A percentile compares a stretch with the other conserved stretches of the same genome.
Evolutionary conservation across 805 yeast species (phyloP).

Genomic region (Spathaspora boniae): DNA sequence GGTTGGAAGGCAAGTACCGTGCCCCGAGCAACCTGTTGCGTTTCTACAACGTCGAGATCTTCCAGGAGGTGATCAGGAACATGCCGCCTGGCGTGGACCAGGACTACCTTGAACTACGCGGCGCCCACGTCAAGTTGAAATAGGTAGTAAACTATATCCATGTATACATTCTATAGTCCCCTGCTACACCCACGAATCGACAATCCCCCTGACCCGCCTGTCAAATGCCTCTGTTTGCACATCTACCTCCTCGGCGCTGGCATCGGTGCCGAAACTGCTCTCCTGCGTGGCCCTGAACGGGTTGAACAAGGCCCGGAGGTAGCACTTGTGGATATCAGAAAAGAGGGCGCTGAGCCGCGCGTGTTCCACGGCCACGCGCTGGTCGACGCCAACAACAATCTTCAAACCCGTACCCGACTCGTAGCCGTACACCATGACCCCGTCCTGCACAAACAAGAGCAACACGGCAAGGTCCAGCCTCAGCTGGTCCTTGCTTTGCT

Average conservation of each 20-base stretch:
- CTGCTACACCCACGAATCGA: constrained; percentile 20
- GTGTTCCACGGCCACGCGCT: constrained; percentile 5
- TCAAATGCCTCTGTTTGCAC: constrained; percentile 32
- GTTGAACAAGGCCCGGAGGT: constrained; percentile 55
- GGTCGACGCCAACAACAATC: constrained; percentile 50
- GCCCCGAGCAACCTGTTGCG: constrained; percentile 72
- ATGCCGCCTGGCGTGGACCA: constrained; percentile 93
- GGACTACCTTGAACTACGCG: constrained; percentile 81
- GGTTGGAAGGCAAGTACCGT: constrained; percentile 73
- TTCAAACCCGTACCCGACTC: constrained; percentile 68
- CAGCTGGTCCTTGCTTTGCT: not conserved
- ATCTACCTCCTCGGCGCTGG: constrained; percentile 10
- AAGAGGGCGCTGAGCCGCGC: constrained; percentile 20
- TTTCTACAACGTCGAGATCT: constrained; percentile 80
- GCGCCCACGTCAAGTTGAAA: constrained; percentile 82
- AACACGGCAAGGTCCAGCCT: constrained; percentile 19
- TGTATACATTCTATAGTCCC: not conserved
- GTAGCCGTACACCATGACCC: constrained; percentile 61
- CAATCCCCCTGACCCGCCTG: constrained; percentile 22
- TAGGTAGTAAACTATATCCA: constrained; percentile 9
- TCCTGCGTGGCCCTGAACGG: constrained; percentile 46
- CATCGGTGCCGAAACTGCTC: constrained; percentile 3
- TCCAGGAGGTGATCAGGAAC: constrained; percentile 62
- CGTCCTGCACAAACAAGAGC: constrained; percentile 64
- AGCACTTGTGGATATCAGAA: constrained; percentile 47